Base-by-base conservation (phyloP, 1,139 yeast genomes). In the Geotrichum klebahnii region DNA sequence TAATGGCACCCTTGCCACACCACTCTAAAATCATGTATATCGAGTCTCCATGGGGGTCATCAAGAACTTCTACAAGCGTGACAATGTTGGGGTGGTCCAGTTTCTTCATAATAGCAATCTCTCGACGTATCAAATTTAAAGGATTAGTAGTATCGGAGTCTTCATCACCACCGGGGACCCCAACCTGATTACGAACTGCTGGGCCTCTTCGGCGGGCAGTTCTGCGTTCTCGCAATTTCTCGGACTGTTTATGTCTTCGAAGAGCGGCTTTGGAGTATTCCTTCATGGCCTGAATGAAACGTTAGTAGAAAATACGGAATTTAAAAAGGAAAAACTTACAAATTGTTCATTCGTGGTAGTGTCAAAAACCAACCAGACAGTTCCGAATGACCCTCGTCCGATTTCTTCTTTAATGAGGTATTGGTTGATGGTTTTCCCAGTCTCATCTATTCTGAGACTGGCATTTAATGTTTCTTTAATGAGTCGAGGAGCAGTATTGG, bases 301-400 rank as follows among this genome's bases (percentile, higher is more conserved):
- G 41, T 37, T 37, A 37, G 41, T 23, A 12, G 22, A 35, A 10
- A 14, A 35, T 5, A n/a, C 23, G 22, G 19, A 20, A 36, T 16
- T 16, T 19, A 36, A 14, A 20, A 33, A 29, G n/a, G n/a, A 22
- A 28, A 33, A 23, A 46, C 50, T 28, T 40, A 46, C 50, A 79
- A 81, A 22, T 76, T 74, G 48, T 76, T 57, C 46, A 26, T 50
- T 57, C 0, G 67, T 63, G 14, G 56, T 58, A 22, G 76, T 68
- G 64, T 90, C 96, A 10, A 81, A 64, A 0, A 95, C 97, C 4
- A 88, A 78, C 60, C 92, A 84, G 2, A 92, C 97, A 0, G 83
- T 79, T 1, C 97, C 97, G 65, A 87, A 90, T 0, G 96, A 82
- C 0, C 97, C 97, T 58, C 82, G 80, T 0, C 97, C 97, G 45